A percentile compares a stretch with the other conserved stretches of the same genome.
phyloP scores from a whole-genome alignment of 108 stramenopile species.

The Cyclostephanos tholiformis region DNA sequence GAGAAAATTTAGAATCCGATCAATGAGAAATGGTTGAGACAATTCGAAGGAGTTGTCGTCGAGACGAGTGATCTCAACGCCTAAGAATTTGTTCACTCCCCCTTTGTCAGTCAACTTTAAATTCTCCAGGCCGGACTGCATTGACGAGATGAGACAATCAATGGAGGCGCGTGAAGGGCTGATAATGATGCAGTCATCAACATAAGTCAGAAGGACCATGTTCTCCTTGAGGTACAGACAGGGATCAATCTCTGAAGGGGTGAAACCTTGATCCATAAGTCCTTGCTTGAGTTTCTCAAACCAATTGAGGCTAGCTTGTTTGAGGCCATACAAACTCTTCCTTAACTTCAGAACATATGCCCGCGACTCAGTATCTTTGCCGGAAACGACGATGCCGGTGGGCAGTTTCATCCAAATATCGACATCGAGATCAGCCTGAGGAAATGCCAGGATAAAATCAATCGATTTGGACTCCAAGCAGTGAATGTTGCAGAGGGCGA shows the following conservation, averaged over 20 bases:
- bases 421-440: too few species aligned
- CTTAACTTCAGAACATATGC: conserved; percentile 11
- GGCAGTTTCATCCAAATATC: conserved; percentile 20
- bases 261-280: conserved; percentile 2
- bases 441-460: conserved; percentile 4
- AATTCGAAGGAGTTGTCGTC: background rate
- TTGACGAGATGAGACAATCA: background rate
- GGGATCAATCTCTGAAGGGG: conserved; percentile 14
- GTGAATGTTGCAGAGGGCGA: background rate
- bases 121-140: background rate
- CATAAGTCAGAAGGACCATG: too few species aligned
- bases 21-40: conserved; percentile 4
- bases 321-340: conserved; percentile 21
- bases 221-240: too few species aligned
- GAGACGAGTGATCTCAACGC: background rate
- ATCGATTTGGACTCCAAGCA: background rate
- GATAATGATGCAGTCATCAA: conserved; percentile 29
- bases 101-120: too few species aligned
- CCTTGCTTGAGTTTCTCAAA: conserved; percentile 11
- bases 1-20: background rate
- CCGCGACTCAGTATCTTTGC: background rate
- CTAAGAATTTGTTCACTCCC: background rate
- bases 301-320: conserved; percentile 21
- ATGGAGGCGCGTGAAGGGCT: background rate
- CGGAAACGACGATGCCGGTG: background rate